Evolutionary conservation across 257 asterid genomes (phyloP), one percentile per base, ranked within the genome.

Genomic region (Voacanga thouarsii): DNA sequence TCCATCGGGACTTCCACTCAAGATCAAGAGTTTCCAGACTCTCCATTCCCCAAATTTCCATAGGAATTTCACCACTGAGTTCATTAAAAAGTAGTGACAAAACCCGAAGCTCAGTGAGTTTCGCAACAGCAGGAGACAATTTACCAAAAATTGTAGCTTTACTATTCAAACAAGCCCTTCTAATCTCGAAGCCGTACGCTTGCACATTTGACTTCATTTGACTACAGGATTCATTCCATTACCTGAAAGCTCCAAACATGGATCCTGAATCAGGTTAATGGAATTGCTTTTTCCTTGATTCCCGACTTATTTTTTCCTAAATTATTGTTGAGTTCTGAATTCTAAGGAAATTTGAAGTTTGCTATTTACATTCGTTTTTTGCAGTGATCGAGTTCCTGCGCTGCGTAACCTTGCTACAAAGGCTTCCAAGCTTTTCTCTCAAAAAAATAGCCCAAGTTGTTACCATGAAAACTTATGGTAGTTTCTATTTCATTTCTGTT

Each of bases 321-420:
- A 24, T 14, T 71, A 30, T 23, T 61, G 23, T 33, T 23, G 24
- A 65, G 2, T 33, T 21, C 30, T 30, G 66, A 72, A 26, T 49
- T 37, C 61, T 26, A 43, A 19, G 21, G 3, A 56, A 49, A 26
- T 51, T 55, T 44, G 28, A 18, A 53, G 37, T 33, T 49, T 15
- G 21, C 59, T 41, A 49, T 59, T 9, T 77, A 67, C 53, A 8
- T 45, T 80, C 19, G 53, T 26, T 71, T n/a, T n/a, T 74, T 71
- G 79, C 90, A 93, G 98, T 93, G 85, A 89, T 91, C 72, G 99
- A 90, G 89, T 95, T 90, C 78, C 83, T 95, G 89, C 96, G 98
- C 57, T 80, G 93, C 24, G 98, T 95, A 80, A 94, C 98, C 28
- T 87, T 95, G 91, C 90, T 95, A 6, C 99, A 95, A 88, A 87